Conservation (phyloP, 495 filamentous ascomycete genomes). For the Copromyces sp. region DNA sequence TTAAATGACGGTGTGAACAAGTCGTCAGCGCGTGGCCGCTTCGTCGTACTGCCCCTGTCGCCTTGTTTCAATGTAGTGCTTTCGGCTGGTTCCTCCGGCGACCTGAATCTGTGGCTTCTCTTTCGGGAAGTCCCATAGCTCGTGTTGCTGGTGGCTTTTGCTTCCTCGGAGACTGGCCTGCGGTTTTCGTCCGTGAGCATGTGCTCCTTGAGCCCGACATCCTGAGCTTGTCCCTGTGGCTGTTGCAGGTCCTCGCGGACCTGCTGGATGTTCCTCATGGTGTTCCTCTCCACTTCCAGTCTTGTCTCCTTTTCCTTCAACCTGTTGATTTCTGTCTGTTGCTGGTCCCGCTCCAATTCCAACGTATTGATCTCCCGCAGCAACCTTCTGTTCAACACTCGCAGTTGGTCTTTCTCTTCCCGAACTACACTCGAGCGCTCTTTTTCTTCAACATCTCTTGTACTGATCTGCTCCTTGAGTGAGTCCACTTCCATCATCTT, state of each 20-base stretch:
- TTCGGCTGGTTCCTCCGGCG: not conserved
- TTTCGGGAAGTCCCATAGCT: too few species aligned
- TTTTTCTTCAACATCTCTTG: not conserved
- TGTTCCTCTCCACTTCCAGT: not conserved
- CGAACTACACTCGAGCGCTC: not conserved
- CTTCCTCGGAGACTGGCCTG: too few species aligned
- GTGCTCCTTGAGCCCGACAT: too few species aligned
- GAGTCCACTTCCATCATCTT: not conserved
- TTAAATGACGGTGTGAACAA: not conserved
- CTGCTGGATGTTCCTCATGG: not conserved
- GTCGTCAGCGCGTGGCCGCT: not conserved
- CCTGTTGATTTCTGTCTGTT: not conserved
- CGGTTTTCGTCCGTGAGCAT: too few species aligned
- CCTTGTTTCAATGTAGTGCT: not conserved
- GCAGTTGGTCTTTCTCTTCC: not conserved
- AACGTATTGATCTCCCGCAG: not conserved
- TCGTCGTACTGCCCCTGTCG: not conserved
- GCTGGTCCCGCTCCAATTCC: not conserved
- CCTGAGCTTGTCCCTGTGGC: not conserved
- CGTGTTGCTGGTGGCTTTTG: too few species aligned
- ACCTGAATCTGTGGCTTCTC: not conserved
- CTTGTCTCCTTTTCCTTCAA: not conserved
- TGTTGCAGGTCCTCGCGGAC: not conserved
- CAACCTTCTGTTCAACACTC: not conserved
- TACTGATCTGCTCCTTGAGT: not conserved